Percentiles rank a stretch among this genome's conserved stretches.
phyloP scores from a whole-genome alignment of 129 eudicot genomes.

The Flaveria brownii region DNA sequence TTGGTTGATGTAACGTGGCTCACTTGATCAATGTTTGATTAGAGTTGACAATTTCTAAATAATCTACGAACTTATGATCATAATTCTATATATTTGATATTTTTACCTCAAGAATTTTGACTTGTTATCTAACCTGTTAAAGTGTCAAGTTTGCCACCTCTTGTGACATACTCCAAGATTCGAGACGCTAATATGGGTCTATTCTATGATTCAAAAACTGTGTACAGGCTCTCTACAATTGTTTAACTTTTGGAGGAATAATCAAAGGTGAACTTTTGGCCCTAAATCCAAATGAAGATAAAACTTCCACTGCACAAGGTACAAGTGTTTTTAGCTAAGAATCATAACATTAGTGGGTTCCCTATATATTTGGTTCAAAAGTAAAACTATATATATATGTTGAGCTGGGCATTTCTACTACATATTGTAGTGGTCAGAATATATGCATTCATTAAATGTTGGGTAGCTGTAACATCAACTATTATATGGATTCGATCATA shows the following conservation, averaged over 20 bases:
- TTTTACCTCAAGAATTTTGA: too few relatives aligned
- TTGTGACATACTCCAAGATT: too few relatives aligned
- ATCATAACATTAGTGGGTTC: constrained; percentile 34
- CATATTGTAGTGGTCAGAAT: constrained; percentile 35
- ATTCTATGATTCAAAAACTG: too few relatives aligned
- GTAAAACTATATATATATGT: constrained; percentile 6
- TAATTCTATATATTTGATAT: too few relatives aligned
- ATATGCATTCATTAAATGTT: constrained; percentile 28
- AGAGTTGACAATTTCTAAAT: too few relatives aligned
- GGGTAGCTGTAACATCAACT: constrained; percentile 39
- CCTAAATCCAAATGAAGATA: constrained; percentile 18
- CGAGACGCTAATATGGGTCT: too few relatives aligned
- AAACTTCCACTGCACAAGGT: constrained; percentile 26
- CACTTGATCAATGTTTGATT: too few relatives aligned
- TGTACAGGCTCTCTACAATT: too few relatives aligned
- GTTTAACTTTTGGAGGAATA: too few relatives aligned
- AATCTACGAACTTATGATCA: too few relatives aligned
- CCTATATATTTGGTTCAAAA: constrained; percentile 32
- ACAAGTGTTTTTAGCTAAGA: constrained; percentile 20
- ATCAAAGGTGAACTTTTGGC: constrained; percentile 22
- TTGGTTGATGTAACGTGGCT: not conserved
- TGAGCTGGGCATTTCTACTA: constrained; percentile 18
- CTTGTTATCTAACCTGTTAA: too few relatives aligned
- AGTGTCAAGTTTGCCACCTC: too few relatives aligned
- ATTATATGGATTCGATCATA: constrained; percentile 14